These are phyloP conservation scores for Lachnellula occidentalis DNA, from an alignment of 2,329 filamentous ascomycete genomes.

Conservation along the genomic window DNA sequence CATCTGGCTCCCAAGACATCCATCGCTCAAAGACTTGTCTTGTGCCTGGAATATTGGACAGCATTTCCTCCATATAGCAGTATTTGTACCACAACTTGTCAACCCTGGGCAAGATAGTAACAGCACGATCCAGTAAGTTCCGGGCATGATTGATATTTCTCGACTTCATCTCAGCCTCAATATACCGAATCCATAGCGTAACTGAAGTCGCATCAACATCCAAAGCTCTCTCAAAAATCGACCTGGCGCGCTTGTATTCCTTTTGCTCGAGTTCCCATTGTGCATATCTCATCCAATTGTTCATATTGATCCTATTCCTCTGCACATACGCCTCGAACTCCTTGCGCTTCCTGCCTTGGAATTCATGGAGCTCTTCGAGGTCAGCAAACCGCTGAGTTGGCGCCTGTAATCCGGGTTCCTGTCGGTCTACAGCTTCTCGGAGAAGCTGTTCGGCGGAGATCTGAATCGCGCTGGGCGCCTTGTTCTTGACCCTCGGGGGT, in stretches of 20 bases:
- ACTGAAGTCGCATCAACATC: conserved; percentile 87
- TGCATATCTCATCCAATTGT: conserved; percentile 98
- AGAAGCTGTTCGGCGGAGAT: conserved; percentile 97
- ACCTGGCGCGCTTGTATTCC: conserved; percentile 85
- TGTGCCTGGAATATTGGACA: conserved; percentile 88
- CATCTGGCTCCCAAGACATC: conserved; percentile 98
- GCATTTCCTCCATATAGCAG: conserved; percentile 97
- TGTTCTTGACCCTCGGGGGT: conserved; percentile 96
- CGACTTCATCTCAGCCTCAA: conserved; percentile 93
- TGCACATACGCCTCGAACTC: conserved; percentile 98
- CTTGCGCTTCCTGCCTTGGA: conserved; percentile 89
- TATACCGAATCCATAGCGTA: conserved; percentile 84
- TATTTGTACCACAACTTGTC: conserved; percentile 99
- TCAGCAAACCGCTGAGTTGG: conserved; percentile 94
- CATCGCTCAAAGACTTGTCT: conserved; percentile 94
- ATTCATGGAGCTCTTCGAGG: conserved; percentile 95
- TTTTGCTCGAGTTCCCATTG: conserved; percentile 98
- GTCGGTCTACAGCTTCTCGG: conserved; percentile 92
- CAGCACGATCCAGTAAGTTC: conserved; percentile 90
- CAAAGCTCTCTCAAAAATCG: conserved; percentile 89
- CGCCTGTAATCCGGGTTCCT: conserved; percentile 81
- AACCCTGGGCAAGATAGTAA: conserved; percentile 81
- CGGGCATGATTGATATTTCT: conserved; percentile 95
- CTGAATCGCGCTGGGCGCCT: conserved; percentile 83
- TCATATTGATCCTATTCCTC: conserved; percentile 90